A percentile compares a stretch with the other conserved stretches of the same genome.
Evolutionary conservation across 768 basidiomycete genomes (phyloP).

Genomic region (Coprinopsis strossmayeri): DNA sequence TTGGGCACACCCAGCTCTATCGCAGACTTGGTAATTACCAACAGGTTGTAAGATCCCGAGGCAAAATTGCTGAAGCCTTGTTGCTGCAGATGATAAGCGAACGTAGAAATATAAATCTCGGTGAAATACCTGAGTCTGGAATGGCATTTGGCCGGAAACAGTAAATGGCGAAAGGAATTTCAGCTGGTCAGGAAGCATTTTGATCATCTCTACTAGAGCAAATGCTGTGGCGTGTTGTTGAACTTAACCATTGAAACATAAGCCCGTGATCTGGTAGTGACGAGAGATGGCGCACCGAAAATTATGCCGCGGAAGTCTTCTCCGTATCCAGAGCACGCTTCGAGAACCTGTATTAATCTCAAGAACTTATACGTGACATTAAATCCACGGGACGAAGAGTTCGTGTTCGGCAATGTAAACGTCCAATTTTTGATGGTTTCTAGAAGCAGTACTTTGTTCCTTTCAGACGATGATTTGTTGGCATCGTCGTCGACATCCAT

Average conservation of each 20-base stretch:
- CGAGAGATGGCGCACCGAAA: conserved; percentile 39
- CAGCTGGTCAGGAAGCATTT: conserved; percentile 39
- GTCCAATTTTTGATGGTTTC: conserved; percentile 52
- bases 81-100: conserved; percentile 25
- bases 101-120: neutral
- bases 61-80: conserved; percentile 45
- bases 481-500: conserved; percentile 31
- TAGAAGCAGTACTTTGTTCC: conserved; percentile 22
- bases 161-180: conserved; percentile 51
- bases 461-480: conserved; percentile 19
- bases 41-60: conserved; percentile 53
- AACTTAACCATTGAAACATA: conserved; percentile 31
- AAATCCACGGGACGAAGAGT: conserved; percentile 47
- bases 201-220: conserved; percentile 52
- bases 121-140: conserved; percentile 23
- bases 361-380: conserved; percentile 68
- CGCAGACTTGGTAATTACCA: conserved; percentile 51
- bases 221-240: conserved; percentile 46
- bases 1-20: conserved; percentile 58
- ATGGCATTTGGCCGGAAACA: conserved; percentile 30
- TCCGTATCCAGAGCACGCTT: conserved; percentile 44
- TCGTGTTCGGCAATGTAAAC: conserved; percentile 58
- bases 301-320: conserved; percentile 60
- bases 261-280: neutral
- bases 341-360: conserved; percentile 52